A percentile compares a stretch with the other conserved stretches of the same genome.
phyloP scores from a whole-genome alignment of 176 grass and related monocot genomes.

The Cenchrus purpureus region DNA sequence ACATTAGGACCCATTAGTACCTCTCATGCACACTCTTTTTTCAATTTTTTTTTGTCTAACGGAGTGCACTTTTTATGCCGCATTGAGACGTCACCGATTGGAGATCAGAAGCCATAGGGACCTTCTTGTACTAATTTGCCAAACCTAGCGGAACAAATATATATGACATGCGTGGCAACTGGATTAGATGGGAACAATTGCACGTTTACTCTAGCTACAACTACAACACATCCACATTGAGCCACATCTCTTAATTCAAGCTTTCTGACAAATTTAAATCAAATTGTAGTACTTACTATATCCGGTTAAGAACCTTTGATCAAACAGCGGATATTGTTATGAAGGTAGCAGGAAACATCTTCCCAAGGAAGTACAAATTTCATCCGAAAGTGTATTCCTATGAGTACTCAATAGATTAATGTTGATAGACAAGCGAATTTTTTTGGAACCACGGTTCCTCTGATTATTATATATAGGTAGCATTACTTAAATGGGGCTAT shows the following conservation, averaged over 20 bases:
- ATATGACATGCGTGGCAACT: neutral
- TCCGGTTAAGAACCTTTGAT: neutral
- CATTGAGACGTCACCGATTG: neutral
- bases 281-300: neutral
- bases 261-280: too few relatives aligned
- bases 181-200: neutral
- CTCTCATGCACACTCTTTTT: conserved; percentile 9
- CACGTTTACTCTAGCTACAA: neutral
- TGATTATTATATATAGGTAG: neutral
- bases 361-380: neutral
- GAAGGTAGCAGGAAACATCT: neutral
- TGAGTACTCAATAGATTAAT: neutral
- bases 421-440: neutral
- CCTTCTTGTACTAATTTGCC: neutral
- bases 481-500: neutral
- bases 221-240: neutral
- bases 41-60: neutral
- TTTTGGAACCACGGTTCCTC: neutral
- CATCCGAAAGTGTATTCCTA: neutral
- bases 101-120: neutral
- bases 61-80: neutral
- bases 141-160: neutral
- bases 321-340: neutral
- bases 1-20: neutral
- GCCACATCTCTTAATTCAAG: neutral